Conservation (phyloP, 352 stramenopile species). For the Globisporangium viniferum region DNA sequence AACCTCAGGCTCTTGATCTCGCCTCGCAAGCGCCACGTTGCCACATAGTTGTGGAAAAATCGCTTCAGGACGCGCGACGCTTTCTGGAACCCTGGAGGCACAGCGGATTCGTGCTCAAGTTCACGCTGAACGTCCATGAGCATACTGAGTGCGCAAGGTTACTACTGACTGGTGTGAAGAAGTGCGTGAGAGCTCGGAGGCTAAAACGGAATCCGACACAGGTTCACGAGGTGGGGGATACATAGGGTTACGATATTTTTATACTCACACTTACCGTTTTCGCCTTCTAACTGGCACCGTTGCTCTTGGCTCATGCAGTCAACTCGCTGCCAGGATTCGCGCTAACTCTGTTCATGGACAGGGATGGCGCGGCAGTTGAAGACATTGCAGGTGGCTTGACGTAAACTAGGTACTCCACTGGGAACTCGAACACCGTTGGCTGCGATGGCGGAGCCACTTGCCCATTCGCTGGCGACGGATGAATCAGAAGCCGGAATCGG, state of each 20-base stretch:
- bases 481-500: slow-evolving; percentile 64
- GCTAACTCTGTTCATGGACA: neutral
- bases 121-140: neutral
- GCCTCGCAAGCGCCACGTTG: slow-evolving; percentile 15
- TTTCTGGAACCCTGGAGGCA: neutral
- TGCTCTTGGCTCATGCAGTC: neutral
- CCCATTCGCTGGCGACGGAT: slow-evolving; percentile 9
- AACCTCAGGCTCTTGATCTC: slow-evolving; percentile 7
- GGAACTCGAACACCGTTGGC: slow-evolving; percentile 58
- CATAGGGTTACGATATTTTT: neutral
- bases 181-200: neutral
- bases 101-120: neutral
- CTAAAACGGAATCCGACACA: neutral
- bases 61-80: slow-evolving; percentile 5
- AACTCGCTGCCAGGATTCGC: slow-evolving; percentile 1
- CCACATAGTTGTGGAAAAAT: slow-evolving; percentile 20
- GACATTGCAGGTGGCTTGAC: slow-evolving; percentile 30
- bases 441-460: slow-evolving; percentile 4
- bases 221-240: neutral
- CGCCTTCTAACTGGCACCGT: neutral
- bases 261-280: neutral
- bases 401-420: slow-evolving; percentile 76
- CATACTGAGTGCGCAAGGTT: neutral
- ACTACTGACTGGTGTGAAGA: neutral
- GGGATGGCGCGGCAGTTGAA: neutral